These are phyloP conservation scores for Xerocomus brunneocitrinus DNA, from an alignment of 768 basidiomycete genomes.

Conservation along the genomic window DNA sequence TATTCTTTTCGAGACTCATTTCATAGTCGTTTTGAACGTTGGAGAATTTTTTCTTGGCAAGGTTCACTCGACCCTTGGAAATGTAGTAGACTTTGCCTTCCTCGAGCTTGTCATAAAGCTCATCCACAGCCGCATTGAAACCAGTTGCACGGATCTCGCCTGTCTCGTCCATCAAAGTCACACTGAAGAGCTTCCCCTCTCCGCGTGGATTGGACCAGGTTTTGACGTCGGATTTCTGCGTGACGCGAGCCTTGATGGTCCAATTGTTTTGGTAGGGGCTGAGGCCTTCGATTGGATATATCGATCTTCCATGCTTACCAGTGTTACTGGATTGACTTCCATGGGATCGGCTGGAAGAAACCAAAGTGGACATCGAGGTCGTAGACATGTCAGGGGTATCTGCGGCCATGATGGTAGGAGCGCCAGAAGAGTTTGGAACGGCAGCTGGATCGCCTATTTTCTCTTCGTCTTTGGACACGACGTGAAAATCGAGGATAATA, in stretches of 20 bases:
- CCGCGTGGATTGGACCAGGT: constrained; percentile 87
- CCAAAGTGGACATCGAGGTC: constrained; percentile 24
- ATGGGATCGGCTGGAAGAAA: constrained; percentile 17
- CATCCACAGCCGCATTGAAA: constrained; percentile 83
- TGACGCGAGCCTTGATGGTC: constrained; percentile 95
- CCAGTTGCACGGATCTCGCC: constrained; percentile 89
- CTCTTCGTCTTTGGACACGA: constrained; percentile 48
- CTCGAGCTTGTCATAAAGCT: constrained; percentile 76
- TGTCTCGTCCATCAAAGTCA: constrained; percentile 91
- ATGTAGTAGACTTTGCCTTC: constrained; percentile 93
- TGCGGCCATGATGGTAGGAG: constrained; percentile 21
- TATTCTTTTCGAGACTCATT: constrained; percentile 75
- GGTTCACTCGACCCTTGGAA: constrained; percentile 85
- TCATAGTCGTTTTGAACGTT: constrained; percentile 92
- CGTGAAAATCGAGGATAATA: constrained; percentile 67
- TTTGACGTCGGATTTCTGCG: constrained; percentile 82
- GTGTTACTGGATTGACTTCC: constrained; percentile 10
- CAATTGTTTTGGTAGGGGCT: constrained; percentile 98
- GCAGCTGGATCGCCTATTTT: constrained; percentile 68
- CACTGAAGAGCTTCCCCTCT: constrained; percentile 92
- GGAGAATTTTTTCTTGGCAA: constrained; percentile 96
- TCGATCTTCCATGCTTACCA: constrained; percentile 23
- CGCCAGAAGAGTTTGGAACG: constrained; percentile 34
- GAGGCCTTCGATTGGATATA: constrained; percentile 88
- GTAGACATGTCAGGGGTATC: constrained; percentile 27